Evolutionary conservation across 1,284 basidiomycete species (phyloP), one percentile per base, ranked within the genome.

Genomic region (Rhodotorula sp.): DNA sequence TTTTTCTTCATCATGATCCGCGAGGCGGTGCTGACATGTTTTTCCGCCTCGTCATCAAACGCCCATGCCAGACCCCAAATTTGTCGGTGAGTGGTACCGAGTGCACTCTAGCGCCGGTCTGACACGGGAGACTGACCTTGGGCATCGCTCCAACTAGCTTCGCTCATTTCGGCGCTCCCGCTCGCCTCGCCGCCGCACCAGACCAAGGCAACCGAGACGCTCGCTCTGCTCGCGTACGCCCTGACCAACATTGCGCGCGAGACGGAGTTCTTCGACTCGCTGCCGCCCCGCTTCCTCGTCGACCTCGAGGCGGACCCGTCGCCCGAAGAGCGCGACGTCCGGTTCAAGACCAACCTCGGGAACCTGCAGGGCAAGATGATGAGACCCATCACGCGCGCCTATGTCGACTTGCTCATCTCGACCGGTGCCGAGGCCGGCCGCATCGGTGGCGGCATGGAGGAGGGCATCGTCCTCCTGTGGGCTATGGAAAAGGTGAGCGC

Each of bases 191-290:
- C 63, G 24, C 3, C 48, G 7, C 57, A 48, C 29, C 69, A 71
- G 37, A 14, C 30, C 49, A 12, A 42, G 29, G 48, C 66, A 26
- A 59, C 62, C 22, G 29, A 37, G 30, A 64, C 64, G 30, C 60
- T 71, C 46, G 48, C 59, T 4, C 60, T 71, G 37, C 64, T 71
- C 45, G 58, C 69, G 30, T 71, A 67, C 66, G 62, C 62, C 24
- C 51, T 71, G n/a, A 53, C 66, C 46, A 71, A 71, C 56, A 71
- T 71, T 49, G 42, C 53, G n/a, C 66, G 69, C 59, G 69, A 71
- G 29, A 63, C 67, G 24, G 45, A 30, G 4, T 71, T 71, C 66
- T 71, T 71, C 55, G 69, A 71, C 56, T 62, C 62, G 42, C 62
- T 71, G 30, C 60, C 60, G 18, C 62, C 69, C 6, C 44, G 46